Percentiles rank a stretch among this genome's conserved stretches.
Evolutionary conservation across 257 asterid genomes (phyloP).

Genomic region (Handroanthus guayacan): DNA sequence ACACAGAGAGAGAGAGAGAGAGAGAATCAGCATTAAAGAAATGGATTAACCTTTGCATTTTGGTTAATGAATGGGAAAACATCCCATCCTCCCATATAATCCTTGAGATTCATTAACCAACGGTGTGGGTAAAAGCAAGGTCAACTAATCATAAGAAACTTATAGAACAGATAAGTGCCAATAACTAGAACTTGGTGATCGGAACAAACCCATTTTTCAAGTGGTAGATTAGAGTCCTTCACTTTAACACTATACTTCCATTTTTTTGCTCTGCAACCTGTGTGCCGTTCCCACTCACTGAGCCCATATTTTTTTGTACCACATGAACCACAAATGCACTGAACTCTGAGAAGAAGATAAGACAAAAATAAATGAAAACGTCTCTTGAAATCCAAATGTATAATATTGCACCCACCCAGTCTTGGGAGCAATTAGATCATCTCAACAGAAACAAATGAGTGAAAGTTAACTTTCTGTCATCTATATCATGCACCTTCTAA

Average conservation of each 20-base stretch:
- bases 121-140: no score
- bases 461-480: background rate
- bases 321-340: slow-evolving; percentile 86
- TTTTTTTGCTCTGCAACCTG: slow-evolving; percentile 96
- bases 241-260: slow-evolving; percentile 96
- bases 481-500: background rate
- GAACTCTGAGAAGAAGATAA: slow-evolving; percentile 68
- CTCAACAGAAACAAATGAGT: slow-evolving; percentile 7
- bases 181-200: slow-evolving; percentile 17
- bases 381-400: slow-evolving; percentile 3
- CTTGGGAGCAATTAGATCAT: background rate
- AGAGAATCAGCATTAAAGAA: no score
- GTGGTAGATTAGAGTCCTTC: slow-evolving; percentile 66
- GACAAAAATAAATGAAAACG: slow-evolving; percentile 22
- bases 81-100: no score
- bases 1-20: no score
- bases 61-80: no score
- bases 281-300: slow-evolving; percentile 94
- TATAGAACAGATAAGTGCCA: slow-evolving; percentile 16
- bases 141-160: background rate
- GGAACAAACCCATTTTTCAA: slow-evolving; percentile 88
- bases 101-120: no score
- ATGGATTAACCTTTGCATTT: no score
- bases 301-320: slow-evolving; percentile 74
- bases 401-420: slow-evolving; percentile 17